Percentiles rank a stretch among this genome's conserved stretches.
Evolutionary conservation across 2,329 filamentous ascomycete species (phyloP).

Genomic region (Xylariaceae sp.): DNA sequence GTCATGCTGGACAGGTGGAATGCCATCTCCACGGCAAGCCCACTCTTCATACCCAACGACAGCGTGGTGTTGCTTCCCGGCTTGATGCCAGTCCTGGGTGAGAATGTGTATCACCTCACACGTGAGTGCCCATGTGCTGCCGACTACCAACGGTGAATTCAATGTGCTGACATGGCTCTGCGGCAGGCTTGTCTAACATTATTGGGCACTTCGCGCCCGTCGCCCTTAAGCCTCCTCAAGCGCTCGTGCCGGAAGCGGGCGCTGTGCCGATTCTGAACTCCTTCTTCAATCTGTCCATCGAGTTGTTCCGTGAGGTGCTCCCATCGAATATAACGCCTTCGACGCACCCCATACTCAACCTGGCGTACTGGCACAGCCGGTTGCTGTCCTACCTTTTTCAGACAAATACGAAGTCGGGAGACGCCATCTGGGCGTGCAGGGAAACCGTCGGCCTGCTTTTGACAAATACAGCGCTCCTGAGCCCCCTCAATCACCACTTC

Average conservation of each 20-base stretch:
- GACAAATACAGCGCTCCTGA: conserved; percentile 48
- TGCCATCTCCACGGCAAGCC: conserved; percentile 59
- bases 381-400: conserved; percentile 58
- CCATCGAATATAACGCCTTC: conserved; percentile 50
- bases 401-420: conserved; percentile 47
- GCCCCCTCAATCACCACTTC: conserved; percentile 64
- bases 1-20: conserved; percentile 70
- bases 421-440: conserved; percentile 55
- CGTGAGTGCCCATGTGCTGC: conserved; percentile 46
- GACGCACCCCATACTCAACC: conserved; percentile 52
- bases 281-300: conserved; percentile 52
- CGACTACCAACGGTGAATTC: too few relatives aligned
- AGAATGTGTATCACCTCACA: conserved; percentile 57
- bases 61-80: conserved; percentile 55
- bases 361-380: conserved; percentile 66
- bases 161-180: too few relatives aligned
- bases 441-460: conserved; percentile 55
- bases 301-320: conserved; percentile 61
- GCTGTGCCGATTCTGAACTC: conserved; percentile 41
- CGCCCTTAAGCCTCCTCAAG: conserved; percentile 38
- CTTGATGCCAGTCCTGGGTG: conserved; percentile 56
- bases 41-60: conserved; percentile 57
- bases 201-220: conserved; percentile 50
- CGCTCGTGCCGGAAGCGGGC: conserved; percentile 37
- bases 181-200: conserved; percentile 50